These are phyloP conservation scores for Esteya vermicola DNA, from an alignment of 2,329 filamentous ascomycete species.

Conservation along the genomic window DNA sequence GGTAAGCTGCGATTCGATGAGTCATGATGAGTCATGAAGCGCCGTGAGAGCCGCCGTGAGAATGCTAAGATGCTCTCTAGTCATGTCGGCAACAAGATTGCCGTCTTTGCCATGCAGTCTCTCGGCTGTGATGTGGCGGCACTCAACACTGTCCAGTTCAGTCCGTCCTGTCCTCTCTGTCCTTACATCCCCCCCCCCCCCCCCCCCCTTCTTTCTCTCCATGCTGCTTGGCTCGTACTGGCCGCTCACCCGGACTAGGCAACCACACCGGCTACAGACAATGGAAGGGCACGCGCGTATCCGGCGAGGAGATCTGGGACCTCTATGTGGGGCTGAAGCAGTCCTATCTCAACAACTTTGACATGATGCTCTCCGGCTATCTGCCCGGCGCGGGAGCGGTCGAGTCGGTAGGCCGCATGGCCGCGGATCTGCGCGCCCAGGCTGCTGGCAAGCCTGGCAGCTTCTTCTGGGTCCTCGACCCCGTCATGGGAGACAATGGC, in stretches of 20 bases:
- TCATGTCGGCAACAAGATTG: slow-evolving; percentile 97
- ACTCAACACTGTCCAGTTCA: slow-evolving; percentile 95
- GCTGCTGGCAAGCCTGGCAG: slow-evolving; percentile 50
- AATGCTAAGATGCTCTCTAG: slow-evolving; percentile 30
- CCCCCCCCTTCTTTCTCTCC: too few species aligned
- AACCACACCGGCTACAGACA: slow-evolving; percentile 92
- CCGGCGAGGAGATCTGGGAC: slow-evolving; percentile 68
- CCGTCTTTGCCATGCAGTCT: slow-evolving; percentile 84
- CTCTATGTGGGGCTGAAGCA: slow-evolving; percentile 75
- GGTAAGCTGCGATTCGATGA: slow-evolving; percentile 52
- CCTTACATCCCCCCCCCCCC: too few species aligned
- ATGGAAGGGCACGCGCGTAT: slow-evolving; percentile 70
- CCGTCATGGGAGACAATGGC: slow-evolving; percentile 96
- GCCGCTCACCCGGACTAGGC: slow-evolving; percentile 34
- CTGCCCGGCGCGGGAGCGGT: slow-evolving; percentile 78
- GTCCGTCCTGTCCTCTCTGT: slow-evolving; percentile 34
- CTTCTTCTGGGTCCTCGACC: slow-evolving; percentile 96
- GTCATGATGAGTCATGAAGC: too few species aligned
- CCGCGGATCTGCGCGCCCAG: slow-evolving; percentile 59
- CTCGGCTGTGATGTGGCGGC: slow-evolving; percentile 88
- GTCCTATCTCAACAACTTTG: slow-evolving; percentile 75
- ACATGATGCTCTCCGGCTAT: slow-evolving; percentile 91
- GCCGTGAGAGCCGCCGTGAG: not conserved
- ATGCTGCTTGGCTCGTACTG: too few species aligned
- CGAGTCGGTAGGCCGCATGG: slow-evolving; percentile 72